Evolutionary conservation across 495 filamentous ascomycete genomes (phyloP).

Genomic region (Astrothelium macrocarpum): DNA sequence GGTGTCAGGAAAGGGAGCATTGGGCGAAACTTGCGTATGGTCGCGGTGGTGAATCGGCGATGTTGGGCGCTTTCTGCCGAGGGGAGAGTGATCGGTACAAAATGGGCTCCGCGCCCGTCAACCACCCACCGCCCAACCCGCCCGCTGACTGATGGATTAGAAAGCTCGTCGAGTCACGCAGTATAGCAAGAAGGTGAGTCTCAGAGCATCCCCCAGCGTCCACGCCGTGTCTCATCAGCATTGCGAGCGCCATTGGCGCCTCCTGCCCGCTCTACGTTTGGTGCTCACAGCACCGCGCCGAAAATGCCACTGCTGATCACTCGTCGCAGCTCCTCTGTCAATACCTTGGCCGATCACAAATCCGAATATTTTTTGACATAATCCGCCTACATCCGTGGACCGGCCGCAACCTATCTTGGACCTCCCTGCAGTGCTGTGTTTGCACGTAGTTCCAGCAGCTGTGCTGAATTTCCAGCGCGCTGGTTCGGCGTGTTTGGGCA

Average conservation of each 20-base stretch:
- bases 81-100: not conserved
- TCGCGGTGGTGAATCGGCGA: not conserved
- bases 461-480: too few species aligned
- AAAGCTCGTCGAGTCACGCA: not conserved
- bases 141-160: not conserved
- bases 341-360: not conserved
- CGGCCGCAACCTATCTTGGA: not conserved
- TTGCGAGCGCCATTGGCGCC: not conserved
- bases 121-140: not conserved
- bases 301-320: not conserved
- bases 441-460: not conserved
- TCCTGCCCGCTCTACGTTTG: not conserved
- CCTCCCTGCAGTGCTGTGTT: not conserved
- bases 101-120: not conserved
- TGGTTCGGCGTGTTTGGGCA: not conserved
- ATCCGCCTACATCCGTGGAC: not conserved
- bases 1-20: not conserved
- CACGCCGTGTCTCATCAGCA: not conserved
- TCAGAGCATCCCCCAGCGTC: conserved; percentile 4
- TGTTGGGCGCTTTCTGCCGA: not conserved
- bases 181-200: not conserved
- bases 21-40: not conserved
- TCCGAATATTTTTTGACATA: not conserved
- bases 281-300: not conserved
- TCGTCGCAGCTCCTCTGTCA: not conserved